Evolutionary conservation across 2,329 filamentous ascomycete species (phyloP), one percentile per base, ranked within the genome.

Genomic region (Rugonectria rugulosa): DNA sequence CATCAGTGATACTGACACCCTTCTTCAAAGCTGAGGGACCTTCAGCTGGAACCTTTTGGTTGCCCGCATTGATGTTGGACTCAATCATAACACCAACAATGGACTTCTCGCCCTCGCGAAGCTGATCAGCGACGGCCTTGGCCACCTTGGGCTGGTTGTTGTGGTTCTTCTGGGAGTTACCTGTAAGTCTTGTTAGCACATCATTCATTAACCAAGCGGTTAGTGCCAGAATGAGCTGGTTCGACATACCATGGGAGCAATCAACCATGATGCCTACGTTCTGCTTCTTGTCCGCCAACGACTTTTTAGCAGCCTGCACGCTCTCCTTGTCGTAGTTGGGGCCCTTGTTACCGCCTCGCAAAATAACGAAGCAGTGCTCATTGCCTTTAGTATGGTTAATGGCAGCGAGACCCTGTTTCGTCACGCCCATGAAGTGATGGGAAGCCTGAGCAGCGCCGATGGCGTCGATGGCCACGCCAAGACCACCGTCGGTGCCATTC

Each of bases 11-110:
- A 75, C 89, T 94, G 69, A 97, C 90, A 65, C 93, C 93, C 77
- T 91, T 92, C 81, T 92, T 91, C 46, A 97, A 82, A 7, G 77
- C 90, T 1, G 86, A 74, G 7, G 90, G 89, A 8, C 93, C 94
- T 75, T 96, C 91, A 1, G 87, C 75, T 1, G 92, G 92, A 1
- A 96, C 91, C 80, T 97, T 97, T 72, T 92, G 89, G 81, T 88
- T 91, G 63, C 86, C 84, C 78, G 97, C 95, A 75, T 94, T 87
- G 81, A 98, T 94, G 78, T 98, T 94, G 71, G 92, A 97, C 81
- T 99, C 94, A 68, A 99, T 96, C 94, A 99, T 99, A 71, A 98
- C 92, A 73, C 93, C 95, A 63, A 98, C 85, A 68, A 99, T 96
- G 62, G 86, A 88, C 56, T 86, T 88, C 79, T 99, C 91, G 56